These are phyloP conservation scores for Phyllostachys edulis DNA, from an alignment of 176 grass and related monocot species.

Conservation along the genomic window DNA sequence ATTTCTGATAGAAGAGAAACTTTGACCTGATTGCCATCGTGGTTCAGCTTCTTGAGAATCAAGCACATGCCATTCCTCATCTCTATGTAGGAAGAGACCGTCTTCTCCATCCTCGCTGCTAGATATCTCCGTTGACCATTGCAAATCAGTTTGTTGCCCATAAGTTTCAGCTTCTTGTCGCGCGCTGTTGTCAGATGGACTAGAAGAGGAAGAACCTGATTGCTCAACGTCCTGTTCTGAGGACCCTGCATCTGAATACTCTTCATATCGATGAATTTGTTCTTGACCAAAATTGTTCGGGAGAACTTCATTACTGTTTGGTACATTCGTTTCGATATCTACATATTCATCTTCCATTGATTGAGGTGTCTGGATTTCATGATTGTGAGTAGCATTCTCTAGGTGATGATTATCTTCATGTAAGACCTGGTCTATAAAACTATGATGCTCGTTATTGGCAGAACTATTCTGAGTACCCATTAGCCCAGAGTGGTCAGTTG, in stretches of 20 bases:
- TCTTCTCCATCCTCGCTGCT: slow-evolving; percentile 47
- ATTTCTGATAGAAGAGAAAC: slow-evolving; percentile 34
- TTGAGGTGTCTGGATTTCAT: slow-evolving; percentile 27
- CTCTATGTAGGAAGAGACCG: slow-evolving; percentile 14
- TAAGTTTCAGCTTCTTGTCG: slow-evolving; percentile 8
- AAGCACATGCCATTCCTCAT: slow-evolving; percentile 63
- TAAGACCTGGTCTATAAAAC: background rate
- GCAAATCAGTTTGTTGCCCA: slow-evolving; percentile 2
- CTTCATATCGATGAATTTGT: slow-evolving; percentile 24
- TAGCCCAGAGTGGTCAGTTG: slow-evolving; percentile 23
- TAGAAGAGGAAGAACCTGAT: slow-evolving; percentile 3
- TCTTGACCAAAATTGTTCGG: slow-evolving; percentile 29
- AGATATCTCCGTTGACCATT: slow-evolving; percentile 35
- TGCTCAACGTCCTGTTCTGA: slow-evolving; percentile 17
- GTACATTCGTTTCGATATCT: background rate
- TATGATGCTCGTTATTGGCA: slow-evolving; percentile 1
- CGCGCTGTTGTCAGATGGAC: background rate
- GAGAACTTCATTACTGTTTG: background rate
- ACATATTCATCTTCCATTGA: slow-evolving; percentile 6
- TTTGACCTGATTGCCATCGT: slow-evolving; percentile 43
- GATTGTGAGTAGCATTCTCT: background rate
- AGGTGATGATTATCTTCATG: background rate
- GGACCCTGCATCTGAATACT: slow-evolving; percentile 41
- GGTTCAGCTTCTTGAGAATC: slow-evolving; percentile 47
- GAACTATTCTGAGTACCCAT: slow-evolving; percentile 12